phyloP scores from a whole-genome alignment of 1,139 yeast species.

The Blastobotrys illinoisensis region DNA sequence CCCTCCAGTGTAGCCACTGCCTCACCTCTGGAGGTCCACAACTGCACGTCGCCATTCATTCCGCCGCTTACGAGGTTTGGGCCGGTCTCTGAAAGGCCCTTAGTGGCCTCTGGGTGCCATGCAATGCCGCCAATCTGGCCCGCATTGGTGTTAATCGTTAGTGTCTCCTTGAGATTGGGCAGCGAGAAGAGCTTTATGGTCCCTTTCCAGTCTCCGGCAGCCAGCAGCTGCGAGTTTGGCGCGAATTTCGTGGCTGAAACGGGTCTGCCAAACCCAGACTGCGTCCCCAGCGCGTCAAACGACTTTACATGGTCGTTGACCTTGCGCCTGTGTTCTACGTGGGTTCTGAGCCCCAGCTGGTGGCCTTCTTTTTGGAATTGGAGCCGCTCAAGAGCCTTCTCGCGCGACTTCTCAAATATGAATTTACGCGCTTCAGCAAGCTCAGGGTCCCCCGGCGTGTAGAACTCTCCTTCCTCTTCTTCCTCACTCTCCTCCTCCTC shows the following conservation, averaged over 20 bases:
- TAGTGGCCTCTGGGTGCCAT: constrained; percentile 45
- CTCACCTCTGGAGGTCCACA: constrained; percentile 38
- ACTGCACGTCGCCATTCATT: constrained; percentile 50
- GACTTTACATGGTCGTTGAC: constrained; percentile 37
- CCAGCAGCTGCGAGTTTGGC: constrained; percentile 37
- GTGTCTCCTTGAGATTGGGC: constrained; percentile 35
- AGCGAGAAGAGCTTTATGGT: constrained; percentile 46
- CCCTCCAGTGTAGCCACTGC: constrained; percentile 27
- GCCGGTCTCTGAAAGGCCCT: constrained; percentile 10
- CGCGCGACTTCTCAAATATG: constrained; percentile 50
- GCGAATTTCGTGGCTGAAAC: constrained; percentile 55
- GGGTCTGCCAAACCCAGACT: constrained; percentile 62
- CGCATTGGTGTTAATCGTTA: constrained; percentile 40
- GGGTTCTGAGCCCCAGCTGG: constrained; percentile 26
- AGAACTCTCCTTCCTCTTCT: constrained; percentile 68
- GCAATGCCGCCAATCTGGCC: constrained; percentile 70
- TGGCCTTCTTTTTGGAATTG: constrained; percentile 28
- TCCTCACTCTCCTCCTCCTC: constrained; percentile 33
- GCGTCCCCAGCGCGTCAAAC: constrained; percentile 59
- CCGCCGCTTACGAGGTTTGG: constrained; percentile 51
- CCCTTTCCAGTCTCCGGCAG: constrained; percentile 88
- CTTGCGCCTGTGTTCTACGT: constrained; percentile 44
- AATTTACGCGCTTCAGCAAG: constrained; percentile 48
- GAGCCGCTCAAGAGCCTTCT: constrained; percentile 42
- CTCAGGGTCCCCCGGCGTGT: constrained; percentile 69